Percentiles rank a stretch among this genome's conserved stretches.
Conservation (phyloP, 371 early-diverging fungal genomes). For the Mortierella sp. region DNA sequence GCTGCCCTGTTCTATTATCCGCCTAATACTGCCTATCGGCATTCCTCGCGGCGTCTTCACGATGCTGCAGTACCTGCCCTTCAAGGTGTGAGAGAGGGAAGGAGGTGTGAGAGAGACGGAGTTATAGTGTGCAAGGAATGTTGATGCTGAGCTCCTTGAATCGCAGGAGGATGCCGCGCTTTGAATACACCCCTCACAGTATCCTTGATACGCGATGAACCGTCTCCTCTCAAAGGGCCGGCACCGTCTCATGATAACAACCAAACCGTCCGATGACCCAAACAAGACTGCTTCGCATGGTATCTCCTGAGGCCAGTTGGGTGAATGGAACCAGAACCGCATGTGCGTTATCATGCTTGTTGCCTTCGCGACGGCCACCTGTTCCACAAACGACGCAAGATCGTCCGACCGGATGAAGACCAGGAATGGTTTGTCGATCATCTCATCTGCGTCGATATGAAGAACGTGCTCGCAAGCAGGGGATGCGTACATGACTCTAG, state of each 20-base stretch:
- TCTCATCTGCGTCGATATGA: conserved; percentile 19
- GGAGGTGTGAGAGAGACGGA: no score
- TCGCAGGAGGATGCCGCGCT: no score
- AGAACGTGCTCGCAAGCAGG: conserved; percentile 39
- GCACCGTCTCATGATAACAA: conserved; percentile 36
- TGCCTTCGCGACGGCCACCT: conserved; percentile 47
- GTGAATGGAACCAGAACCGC: conserved; percentile 53
- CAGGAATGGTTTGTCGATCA: conserved; percentile 38
- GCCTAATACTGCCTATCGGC: no score
- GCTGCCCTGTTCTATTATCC: no score
- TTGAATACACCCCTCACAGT: no score
- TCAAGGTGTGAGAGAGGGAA: no score
- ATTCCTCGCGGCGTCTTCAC: no score
- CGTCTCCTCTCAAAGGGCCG: conserved; percentile 32
- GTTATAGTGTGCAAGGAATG: no score
- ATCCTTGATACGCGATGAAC: neutral
- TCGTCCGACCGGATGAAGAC: conserved; percentile 46
- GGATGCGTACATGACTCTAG: conserved; percentile 44
- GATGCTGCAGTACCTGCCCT: no score
- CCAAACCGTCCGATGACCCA: conserved; percentile 47
- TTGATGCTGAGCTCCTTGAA: no score
- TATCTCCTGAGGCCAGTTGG: conserved; percentile 26
- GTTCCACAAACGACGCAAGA: conserved; percentile 34
- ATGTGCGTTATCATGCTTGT: conserved; percentile 44
- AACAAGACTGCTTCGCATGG: conserved; percentile 52